Percentiles rank a stretch among this genome's conserved stretches.
Evolutionary conservation across 495 filamentous ascomycete genomes (phyloP).

Genomic region (Penicillium cataractarum): DNA sequence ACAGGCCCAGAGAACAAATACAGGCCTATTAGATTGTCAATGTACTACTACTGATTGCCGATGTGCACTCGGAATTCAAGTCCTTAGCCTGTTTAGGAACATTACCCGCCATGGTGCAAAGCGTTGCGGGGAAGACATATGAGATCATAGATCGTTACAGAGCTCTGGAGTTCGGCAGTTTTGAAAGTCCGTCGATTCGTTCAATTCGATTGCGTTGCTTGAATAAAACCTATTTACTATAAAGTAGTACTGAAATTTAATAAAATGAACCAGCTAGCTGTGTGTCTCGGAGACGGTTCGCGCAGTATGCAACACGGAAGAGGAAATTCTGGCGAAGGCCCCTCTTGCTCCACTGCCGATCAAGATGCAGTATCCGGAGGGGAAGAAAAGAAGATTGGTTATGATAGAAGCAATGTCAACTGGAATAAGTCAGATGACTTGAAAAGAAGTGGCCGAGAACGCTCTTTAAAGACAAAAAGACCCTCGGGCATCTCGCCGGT

Average conservation of each 20-base stretch:
- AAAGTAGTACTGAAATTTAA: background rate
- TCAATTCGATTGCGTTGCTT: background rate
- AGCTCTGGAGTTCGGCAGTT: background rate
- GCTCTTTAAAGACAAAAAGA: background rate
- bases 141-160: slow-evolving; percentile 7
- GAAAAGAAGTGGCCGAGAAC: background rate
- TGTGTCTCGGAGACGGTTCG: background rate
- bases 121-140: slow-evolving; percentile 2
- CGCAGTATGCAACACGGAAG: background rate
- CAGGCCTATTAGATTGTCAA: no score
- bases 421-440: slow-evolving; percentile 9
- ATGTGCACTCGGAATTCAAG: background rate
- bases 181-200: background rate
- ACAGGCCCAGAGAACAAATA: no score
- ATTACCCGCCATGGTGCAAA: slow-evolving; percentile 4
- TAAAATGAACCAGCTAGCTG: no score
- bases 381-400: background rate
- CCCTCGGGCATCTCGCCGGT: slow-evolving; percentile 19
- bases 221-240: background rate
- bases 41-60: background rate
- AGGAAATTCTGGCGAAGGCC: slow-evolving; percentile 11
- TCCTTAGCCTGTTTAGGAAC: slow-evolving; percentile 5
- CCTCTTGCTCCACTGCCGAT: slow-evolving; percentile 11
- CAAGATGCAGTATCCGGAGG: background rate
- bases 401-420: no score